These are phyloP conservation scores for Yarrowia porcina DNA, from an alignment of 805 yeast genomes.

Conservation along the genomic window DNA sequence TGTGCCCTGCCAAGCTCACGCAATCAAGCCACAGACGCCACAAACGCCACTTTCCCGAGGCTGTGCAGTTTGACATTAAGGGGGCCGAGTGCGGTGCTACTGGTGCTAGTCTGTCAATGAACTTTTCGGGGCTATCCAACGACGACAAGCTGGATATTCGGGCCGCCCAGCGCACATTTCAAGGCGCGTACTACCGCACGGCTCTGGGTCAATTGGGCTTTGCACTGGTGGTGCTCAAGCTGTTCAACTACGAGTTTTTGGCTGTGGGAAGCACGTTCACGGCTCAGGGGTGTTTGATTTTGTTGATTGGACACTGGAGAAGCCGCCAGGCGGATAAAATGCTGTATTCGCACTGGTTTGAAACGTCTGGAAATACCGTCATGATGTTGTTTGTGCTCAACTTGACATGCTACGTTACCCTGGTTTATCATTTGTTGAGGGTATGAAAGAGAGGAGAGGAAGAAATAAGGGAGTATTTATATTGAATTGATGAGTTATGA, in stretches of 20 bases:
- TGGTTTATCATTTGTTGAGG: background rate
- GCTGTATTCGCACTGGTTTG: background rate
- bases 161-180: constrained; percentile 64
- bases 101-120: background rate
- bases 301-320: constrained; percentile 31
- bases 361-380: background rate
- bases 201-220: constrained; percentile 70
- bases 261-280: constrained; percentile 67
- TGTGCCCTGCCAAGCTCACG: background rate
- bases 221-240: constrained; percentile 58
- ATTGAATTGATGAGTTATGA: background rate
- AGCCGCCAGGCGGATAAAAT: background rate
- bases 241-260: constrained; percentile 60
- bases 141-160: constrained; percentile 16
- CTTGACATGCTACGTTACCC: background rate
- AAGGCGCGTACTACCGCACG: constrained; percentile 76
- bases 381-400: constrained; percentile 1
- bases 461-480: background rate
- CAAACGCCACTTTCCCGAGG: background rate
- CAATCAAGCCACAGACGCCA: constrained; percentile 21
- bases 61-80: background rate
- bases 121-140: background rate
- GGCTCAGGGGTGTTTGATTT: constrained; percentile 46
- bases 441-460: background rate
- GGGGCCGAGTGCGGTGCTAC: background rate